Conservation (phyloP, 495 filamentous ascomycete genomes). For the Lophiotrema nucula region DNA sequence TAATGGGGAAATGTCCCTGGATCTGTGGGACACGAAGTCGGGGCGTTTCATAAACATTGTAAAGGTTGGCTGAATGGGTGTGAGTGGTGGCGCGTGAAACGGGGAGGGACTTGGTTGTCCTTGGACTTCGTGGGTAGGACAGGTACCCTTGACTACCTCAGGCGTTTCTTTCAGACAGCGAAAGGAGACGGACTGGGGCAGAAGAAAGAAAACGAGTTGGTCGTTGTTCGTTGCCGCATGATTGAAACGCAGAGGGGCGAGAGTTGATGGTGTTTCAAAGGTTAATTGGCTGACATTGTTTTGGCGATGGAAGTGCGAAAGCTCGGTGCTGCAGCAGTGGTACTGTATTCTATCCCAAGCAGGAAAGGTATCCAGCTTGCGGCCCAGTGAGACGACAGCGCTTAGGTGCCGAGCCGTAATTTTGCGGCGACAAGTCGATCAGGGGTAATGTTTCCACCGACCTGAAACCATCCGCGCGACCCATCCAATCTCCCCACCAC, state of each 20-base stretch:
- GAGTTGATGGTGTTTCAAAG: slow-evolving; percentile 1
- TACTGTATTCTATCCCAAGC: too few relatives aligned
- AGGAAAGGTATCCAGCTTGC: too few relatives aligned
- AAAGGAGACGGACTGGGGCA: background rate
- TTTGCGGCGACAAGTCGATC: too few relatives aligned
- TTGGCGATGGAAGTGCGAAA: too few relatives aligned
- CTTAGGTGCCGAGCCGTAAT: too few relatives aligned
- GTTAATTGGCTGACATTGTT: background rate
- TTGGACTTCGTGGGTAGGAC: too few relatives aligned
- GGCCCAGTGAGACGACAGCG: too few relatives aligned
- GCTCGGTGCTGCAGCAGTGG: too few relatives aligned
- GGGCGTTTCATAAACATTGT: slow-evolving; percentile 15
- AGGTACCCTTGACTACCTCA: background rate
- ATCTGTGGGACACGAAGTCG: slow-evolving; percentile 7
- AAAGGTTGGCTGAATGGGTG: background rate
- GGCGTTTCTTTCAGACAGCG: background rate
- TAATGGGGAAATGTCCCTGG: slow-evolving; percentile 7
- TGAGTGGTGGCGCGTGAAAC: slow-evolving; percentile 20
- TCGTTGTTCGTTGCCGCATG: background rate
- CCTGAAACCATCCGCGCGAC: too few relatives aligned
- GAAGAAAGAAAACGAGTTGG: background rate
- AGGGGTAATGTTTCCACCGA: too few relatives aligned
- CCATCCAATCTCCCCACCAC: too few relatives aligned
- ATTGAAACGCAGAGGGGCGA: background rate
- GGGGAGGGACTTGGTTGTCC: too few relatives aligned